Conservation (phyloP, 169 alveolate species). For the Toxoplasma gondii region DNA sequence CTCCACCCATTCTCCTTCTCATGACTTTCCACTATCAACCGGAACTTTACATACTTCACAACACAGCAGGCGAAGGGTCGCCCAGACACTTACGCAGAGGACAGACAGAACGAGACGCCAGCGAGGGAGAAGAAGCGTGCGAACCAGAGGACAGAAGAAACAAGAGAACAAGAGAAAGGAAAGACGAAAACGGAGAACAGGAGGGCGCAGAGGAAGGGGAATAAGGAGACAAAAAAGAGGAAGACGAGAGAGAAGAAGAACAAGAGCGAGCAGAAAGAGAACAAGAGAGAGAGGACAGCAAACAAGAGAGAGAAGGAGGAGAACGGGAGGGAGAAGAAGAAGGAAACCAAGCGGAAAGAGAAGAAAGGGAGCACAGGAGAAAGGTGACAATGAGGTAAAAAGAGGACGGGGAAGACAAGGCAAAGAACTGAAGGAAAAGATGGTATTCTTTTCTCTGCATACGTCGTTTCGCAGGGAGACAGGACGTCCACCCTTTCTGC, state of each 20-base stretch:
- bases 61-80: too few relatives aligned
- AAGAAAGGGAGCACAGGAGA: background rate
- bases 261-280: too few relatives aligned
- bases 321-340: background rate
- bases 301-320: background rate
- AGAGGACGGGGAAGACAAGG: background rate
- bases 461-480: slow-evolving; percentile 51
- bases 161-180: background rate
- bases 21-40: too few relatives aligned
- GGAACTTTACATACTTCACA: too few relatives aligned
- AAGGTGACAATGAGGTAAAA: background rate
- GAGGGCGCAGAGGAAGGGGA: too few relatives aligned
- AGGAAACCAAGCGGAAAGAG: background rate
- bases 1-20: too few relatives aligned
- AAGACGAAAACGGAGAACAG: background rate
- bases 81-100: too few relatives aligned
- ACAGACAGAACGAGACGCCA: too few relatives aligned
- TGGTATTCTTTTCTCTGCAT: background rate
- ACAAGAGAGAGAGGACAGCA: background rate
- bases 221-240: too few relatives aligned
- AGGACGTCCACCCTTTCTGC: slow-evolving; percentile 16
- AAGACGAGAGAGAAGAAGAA: background rate
- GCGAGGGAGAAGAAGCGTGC: too few relatives aligned
- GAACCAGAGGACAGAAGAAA: too few relatives aligned
- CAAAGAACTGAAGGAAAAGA: too few relatives aligned